Percentiles rank a stretch among this genome's conserved stretches.
Conservation (phyloP, 257 asterid species). For the Linaria vulgaris region DNA sequence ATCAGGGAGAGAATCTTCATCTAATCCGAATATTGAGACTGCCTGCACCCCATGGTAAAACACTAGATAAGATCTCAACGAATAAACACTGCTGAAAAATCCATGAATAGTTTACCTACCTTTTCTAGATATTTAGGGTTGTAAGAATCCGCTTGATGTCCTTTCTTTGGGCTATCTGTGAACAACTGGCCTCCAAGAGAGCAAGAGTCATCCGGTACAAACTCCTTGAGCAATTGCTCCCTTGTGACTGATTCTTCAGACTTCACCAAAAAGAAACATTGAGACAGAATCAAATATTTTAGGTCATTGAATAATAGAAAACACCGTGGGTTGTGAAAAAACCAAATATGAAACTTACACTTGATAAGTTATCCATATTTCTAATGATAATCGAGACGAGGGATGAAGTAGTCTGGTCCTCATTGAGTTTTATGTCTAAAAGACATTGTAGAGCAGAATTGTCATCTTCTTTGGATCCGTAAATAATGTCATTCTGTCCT, state of each 20-base stretch:
- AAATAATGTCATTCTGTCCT: conserved; percentile 34
- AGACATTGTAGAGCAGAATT: conserved; percentile 61
- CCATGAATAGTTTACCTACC: conserved; percentile 27
- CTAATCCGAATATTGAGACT: conserved; percentile 39
- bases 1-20: conserved; percentile 50
- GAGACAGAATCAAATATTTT: background rate
- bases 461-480: conserved; percentile 90
- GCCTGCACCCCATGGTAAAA: conserved; percentile 44
- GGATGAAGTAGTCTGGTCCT: conserved; percentile 62
- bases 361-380: conserved; percentile 51
- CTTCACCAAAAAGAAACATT: conserved; percentile 43
- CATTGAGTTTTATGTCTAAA: conserved; percentile 54
- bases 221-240: conserved; percentile 70
- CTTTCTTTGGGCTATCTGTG: conserved; percentile 37
- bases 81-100: conserved; percentile 1
- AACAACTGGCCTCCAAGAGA: conserved; percentile 52
- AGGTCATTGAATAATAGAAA: conserved; percentile 4
- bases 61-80: conserved; percentile 22
- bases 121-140: conserved; percentile 37
- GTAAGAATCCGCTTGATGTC: conserved; percentile 31
- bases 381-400: conserved; percentile 61
- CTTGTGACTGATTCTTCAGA: conserved; percentile 44
- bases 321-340: background rate
- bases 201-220: conserved; percentile 63
- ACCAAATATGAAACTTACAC: conserved; percentile 38